Evolutionary conservation across 352 stramenopile genomes (phyloP).

Genomic region (Phytophthora brassicae): DNA sequence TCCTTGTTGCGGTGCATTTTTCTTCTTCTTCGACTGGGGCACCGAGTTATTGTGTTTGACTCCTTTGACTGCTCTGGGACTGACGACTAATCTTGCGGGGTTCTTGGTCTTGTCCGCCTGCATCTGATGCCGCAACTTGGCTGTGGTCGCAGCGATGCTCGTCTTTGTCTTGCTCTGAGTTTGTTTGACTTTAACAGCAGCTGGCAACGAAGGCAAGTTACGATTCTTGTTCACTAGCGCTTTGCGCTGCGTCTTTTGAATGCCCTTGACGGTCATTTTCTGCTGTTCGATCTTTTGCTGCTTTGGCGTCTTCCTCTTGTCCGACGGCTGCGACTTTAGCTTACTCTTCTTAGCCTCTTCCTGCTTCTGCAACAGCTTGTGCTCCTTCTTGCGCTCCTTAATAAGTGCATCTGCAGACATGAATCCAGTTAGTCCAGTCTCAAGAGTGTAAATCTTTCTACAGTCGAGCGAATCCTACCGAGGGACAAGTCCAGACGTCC

Average conservation of each 20-base stretch:
- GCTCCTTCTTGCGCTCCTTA: constrained; percentile 64
- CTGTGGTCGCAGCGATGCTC: constrained; percentile 32
- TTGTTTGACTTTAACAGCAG: constrained; percentile 3
- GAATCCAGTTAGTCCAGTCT: constrained; percentile 2
- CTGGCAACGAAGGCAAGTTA: constrained; percentile 19
- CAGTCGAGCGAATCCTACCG: constrained; percentile 21
- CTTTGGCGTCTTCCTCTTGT: constrained; percentile 24
- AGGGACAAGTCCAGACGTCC: constrained; percentile 47
- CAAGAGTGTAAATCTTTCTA: constrained; percentile 1
- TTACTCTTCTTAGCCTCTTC: constrained; percentile 33
- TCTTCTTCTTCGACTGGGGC: constrained; percentile 26
- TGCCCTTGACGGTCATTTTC: constrained; percentile 16
- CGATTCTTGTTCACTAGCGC: constrained; percentile 53
- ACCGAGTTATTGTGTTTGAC: neutral
- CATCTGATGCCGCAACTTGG: constrained; percentile 32
- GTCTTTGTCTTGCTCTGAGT: constrained; percentile 35
- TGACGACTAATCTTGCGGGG: constrained; percentile 17
- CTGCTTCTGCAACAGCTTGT: constrained; percentile 43
- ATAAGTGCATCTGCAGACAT: constrained; percentile 55
- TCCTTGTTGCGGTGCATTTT: constrained; percentile 9
- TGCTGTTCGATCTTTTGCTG: constrained; percentile 20
- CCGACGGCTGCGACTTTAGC: constrained; percentile 17
- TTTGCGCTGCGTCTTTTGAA: constrained; percentile 36
- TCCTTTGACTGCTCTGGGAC: constrained; percentile 9
- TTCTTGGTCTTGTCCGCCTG: constrained; percentile 10